These are phyloP conservation scores for Rhododendron ferrugineum DNA, from an alignment of 148 eudicot genomes.

Conservation along the genomic window DNA sequence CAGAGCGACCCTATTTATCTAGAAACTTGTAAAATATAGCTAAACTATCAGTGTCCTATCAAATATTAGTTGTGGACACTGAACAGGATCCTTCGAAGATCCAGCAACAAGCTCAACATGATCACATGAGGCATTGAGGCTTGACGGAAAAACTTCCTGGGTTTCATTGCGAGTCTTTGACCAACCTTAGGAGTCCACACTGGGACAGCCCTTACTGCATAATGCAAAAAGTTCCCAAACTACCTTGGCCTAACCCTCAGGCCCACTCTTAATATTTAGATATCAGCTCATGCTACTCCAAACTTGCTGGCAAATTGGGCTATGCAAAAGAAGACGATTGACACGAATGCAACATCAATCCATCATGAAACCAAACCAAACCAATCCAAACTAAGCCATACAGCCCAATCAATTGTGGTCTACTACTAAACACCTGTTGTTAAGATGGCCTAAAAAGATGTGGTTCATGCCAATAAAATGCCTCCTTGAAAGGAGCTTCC, in stretches of 20 bases:
- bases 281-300: neutral
- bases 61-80: neutral
- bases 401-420: too few relatives aligned
- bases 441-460: neutral
- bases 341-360: neutral
- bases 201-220: neutral
- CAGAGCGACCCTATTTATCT: neutral
- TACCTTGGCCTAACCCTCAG: neutral
- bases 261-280: neutral
- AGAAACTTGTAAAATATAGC: neutral
- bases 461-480: neutral
- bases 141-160: neutral
- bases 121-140: neutral
- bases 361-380: neutral
- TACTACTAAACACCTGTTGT: neutral
- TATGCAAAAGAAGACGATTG: neutral
- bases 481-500: neutral
- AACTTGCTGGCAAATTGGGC: neutral
- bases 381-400: neutral
- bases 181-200: neutral
- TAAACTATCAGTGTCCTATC: neutral
- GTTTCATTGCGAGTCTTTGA: neutral
- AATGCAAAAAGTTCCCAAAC: neutral
- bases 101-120: neutral
- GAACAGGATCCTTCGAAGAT: neutral